These are phyloP conservation scores for Babesia sp. DNA, from an alignment of 169 alveolate species.

Conservation along the genomic window DNA sequence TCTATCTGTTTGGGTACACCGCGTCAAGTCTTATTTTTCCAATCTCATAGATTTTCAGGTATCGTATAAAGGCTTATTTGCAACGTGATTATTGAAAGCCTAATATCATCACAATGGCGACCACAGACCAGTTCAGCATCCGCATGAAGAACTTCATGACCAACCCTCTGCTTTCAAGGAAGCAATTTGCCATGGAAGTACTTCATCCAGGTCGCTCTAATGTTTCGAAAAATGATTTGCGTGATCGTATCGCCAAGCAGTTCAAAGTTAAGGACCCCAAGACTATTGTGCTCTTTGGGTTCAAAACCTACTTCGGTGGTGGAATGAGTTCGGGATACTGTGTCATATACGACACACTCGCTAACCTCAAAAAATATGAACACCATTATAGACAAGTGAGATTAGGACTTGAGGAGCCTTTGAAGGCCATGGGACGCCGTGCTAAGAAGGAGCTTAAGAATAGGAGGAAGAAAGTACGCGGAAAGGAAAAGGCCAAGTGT, in stretches of 20 bases:
- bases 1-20: too few species aligned
- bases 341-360: constrained; percentile 88
- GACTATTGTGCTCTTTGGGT: constrained; percentile 87
- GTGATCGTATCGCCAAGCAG: constrained; percentile 87
- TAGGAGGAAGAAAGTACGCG: constrained; percentile 84
- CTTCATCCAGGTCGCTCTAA: constrained; percentile 91
- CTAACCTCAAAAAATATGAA: constrained; percentile 87
- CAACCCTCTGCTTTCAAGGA: constrained; percentile 89
- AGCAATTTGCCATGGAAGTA: constrained; percentile 89
- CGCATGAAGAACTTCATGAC: constrained; percentile 86
- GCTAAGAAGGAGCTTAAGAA: constrained; percentile 86
- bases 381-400: constrained; percentile 84
- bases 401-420: constrained; percentile 81
- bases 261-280: constrained; percentile 84
- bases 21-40: too few species aligned
- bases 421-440: constrained; percentile 81
- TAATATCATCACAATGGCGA: constrained; percentile 29
- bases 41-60: too few species aligned
- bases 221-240: constrained; percentile 88
- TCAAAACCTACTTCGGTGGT: constrained; percentile 94
- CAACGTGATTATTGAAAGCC: background rate
- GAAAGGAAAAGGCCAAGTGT: constrained; percentile 74
- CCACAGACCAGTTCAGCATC: constrained; percentile 77
- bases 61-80: constrained; percentile 6
- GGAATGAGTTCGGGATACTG: constrained; percentile 95